Percentiles rank a stretch among this genome's conserved stretches.
These are phyloP conservation scores for Pythium oligandrum DNA, from an alignment of 352 stramenopile genomes.

Conservation along the genomic window DNA sequence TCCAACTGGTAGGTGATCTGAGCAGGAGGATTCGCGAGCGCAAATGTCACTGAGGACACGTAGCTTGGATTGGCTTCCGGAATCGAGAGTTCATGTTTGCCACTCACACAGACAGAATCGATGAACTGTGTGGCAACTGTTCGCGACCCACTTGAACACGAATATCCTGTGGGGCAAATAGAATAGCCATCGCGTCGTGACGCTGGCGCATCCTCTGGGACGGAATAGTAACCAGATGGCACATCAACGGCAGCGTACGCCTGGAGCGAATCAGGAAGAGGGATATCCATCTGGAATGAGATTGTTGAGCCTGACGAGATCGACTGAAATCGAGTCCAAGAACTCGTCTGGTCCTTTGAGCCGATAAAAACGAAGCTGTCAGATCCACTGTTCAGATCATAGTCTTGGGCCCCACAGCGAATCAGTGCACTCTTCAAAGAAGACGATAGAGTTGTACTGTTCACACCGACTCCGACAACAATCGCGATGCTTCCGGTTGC, in stretches of 20 bases:
- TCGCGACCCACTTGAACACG: conserved; percentile 28
- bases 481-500: conserved; percentile 9
- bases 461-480: conserved; percentile 15
- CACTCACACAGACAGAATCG: conserved; percentile 27
- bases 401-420: conserved; percentile 11
- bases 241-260: conserved; percentile 28
- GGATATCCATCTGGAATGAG: conserved; percentile 16
- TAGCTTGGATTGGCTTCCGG: conserved; percentile 27
- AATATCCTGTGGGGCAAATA: conserved; percentile 36
- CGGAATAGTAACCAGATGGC: conserved; percentile 41
- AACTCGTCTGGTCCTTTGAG: conserved; percentile 8
- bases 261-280: conserved; percentile 21
- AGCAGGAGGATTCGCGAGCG: conserved; percentile 14
- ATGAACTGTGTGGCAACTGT: conserved; percentile 27
- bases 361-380: conserved; percentile 25
- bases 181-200: conserved; percentile 26
- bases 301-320: neutral
- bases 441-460: conserved; percentile 5
- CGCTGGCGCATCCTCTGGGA: conserved; percentile 29
- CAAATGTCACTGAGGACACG: conserved; percentile 32
- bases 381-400: conserved; percentile 5
- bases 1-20: conserved; percentile 10
- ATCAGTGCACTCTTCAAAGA: conserved; percentile 9
- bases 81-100: conserved; percentile 29
- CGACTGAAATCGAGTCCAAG: conserved; percentile 9